phyloP scores from a whole-genome alignment of 2,329 filamentous ascomycete species.

The Venturiaceae sp. region DNA sequence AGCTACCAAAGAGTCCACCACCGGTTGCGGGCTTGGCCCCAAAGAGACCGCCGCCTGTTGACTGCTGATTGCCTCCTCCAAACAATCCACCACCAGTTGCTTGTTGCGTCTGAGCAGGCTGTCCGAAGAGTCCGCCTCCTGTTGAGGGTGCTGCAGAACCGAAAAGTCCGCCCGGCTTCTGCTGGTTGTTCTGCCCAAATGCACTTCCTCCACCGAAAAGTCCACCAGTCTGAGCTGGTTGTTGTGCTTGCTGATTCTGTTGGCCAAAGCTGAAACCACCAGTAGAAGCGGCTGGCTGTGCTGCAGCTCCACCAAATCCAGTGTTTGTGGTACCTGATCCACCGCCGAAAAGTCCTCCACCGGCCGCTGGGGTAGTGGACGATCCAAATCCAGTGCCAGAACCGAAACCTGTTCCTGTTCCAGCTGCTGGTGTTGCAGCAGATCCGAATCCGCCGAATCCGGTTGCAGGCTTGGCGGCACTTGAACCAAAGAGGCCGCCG shows the following conservation, averaged over 20 bases:
- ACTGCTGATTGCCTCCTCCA: constrained; percentile 22
- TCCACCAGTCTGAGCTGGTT: constrained; percentile 23
- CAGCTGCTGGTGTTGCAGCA: not conserved
- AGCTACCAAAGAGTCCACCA: constrained; percentile 20
- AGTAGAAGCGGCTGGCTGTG: constrained; percentile 16
- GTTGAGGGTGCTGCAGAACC: constrained; percentile 18
- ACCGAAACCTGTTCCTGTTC: not conserved
- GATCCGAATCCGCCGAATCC: constrained; percentile 9
- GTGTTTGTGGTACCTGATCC: constrained; percentile 13
- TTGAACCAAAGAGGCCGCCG: constrained; percentile 7
- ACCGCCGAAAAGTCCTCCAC: constrained; percentile 18
- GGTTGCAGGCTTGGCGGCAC: not conserved
- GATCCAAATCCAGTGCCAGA: constrained; percentile 26
- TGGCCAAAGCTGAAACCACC: constrained; percentile 33
- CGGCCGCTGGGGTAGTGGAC: constrained; percentile 13
- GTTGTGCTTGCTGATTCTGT: constrained; percentile 24
- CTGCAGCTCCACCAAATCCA: constrained; percentile 5
- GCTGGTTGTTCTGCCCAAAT: constrained; percentile 34
- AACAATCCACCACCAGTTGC: constrained; percentile 33
- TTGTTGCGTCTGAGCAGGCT: constrained; percentile 37
- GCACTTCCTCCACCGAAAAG: constrained; percentile 33
- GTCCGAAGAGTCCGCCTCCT: constrained; percentile 28
- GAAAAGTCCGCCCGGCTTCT: constrained; percentile 15
- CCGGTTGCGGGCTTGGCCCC: constrained; percentile 23
- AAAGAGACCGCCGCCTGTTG: constrained; percentile 26